Evolutionary conservation across 495 filamentous ascomycete species (phyloP).

Genomic region (Tetracladium marchalianum): DNA sequence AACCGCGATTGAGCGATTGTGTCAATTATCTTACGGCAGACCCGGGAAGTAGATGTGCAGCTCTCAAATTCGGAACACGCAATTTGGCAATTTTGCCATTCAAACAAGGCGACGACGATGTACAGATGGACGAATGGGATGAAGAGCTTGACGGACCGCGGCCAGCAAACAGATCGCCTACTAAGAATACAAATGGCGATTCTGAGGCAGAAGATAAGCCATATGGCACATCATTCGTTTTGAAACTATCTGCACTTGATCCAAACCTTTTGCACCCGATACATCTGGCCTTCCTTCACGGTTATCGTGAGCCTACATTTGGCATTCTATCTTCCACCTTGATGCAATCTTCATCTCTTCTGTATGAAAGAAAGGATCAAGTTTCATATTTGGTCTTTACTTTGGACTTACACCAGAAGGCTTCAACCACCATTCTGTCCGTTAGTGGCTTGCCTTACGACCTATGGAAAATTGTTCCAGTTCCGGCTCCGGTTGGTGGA

Average conservation of each 20-base stretch:
- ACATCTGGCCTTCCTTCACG: constrained; percentile 86
- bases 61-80: constrained; percentile 79
- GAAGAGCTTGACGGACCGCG: constrained; percentile 58
- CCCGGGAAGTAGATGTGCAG: constrained; percentile 84
- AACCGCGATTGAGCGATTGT: constrained; percentile 54
- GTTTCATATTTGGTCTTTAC: constrained; percentile 90
- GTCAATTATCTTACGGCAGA: constrained; percentile 78
- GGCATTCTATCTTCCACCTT: constrained; percentile 76
- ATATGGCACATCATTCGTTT: constrained; percentile 83
- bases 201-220: constrained; percentile 54
- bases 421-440: constrained; percentile 85
- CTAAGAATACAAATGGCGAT: constrained; percentile 41
- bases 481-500: constrained; percentile 81
- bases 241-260: constrained; percentile 78
- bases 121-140: constrained; percentile 80
- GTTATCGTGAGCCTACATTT: constrained; percentile 96
- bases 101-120: constrained; percentile 79
- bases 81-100: constrained; percentile 94
- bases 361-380: constrained; percentile 71
- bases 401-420: constrained; percentile 84
- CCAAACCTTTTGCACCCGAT: constrained; percentile 77
- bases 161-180: constrained; percentile 30
- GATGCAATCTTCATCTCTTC: constrained; percentile 59
- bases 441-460: constrained; percentile 81
- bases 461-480: constrained; percentile 70